phyloP scores from a whole-genome alignment of 2,329 filamentous ascomycete species.

The Zymoseptoria ardabiliae region DNA sequence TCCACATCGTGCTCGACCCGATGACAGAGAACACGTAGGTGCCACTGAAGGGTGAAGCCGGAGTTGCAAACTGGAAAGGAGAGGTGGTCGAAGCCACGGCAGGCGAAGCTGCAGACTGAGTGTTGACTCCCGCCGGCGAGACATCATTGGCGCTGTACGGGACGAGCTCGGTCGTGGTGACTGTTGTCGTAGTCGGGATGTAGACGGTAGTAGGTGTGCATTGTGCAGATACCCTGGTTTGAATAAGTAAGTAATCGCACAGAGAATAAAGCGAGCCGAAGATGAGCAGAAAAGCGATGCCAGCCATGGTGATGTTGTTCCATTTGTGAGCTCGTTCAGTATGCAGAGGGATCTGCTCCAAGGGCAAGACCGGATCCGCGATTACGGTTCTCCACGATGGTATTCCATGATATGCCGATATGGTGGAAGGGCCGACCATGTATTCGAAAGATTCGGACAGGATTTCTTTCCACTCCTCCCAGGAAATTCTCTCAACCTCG shows the following conservation, averaged over 20 bases:
- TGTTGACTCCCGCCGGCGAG: slow-evolving; percentile 9
- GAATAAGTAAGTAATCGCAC: slow-evolving; percentile 24
- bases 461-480: not conserved
- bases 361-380: not conserved
- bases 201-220: slow-evolving; percentile 21
- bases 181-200: slow-evolving; percentile 21
- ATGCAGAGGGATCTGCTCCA: not conserved
- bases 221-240: slow-evolving; percentile 22
- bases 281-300: slow-evolving; percentile 19
- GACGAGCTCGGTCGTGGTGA: slow-evolving; percentile 9
- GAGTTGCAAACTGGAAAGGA: not conserved
- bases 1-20: slow-evolving; percentile 21
- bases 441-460: not conserved
- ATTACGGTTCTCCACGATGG: not conserved
- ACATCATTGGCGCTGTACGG: slow-evolving; percentile 6
- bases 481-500: not conserved
- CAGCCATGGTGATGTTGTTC: not conserved
- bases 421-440: not conserved
- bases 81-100: slow-evolving; percentile 4
- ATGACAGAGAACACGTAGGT: slow-evolving; percentile 13
- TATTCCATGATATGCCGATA: not conserved
- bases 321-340: not conserved
- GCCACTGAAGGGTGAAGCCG: slow-evolving; percentile 1
- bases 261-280: slow-evolving; percentile 18
- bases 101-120: slow-evolving; percentile 8